Conservation (phyloP, 2,329 filamentous ascomycete species). For the Botryotinia narcissicola region DNA sequence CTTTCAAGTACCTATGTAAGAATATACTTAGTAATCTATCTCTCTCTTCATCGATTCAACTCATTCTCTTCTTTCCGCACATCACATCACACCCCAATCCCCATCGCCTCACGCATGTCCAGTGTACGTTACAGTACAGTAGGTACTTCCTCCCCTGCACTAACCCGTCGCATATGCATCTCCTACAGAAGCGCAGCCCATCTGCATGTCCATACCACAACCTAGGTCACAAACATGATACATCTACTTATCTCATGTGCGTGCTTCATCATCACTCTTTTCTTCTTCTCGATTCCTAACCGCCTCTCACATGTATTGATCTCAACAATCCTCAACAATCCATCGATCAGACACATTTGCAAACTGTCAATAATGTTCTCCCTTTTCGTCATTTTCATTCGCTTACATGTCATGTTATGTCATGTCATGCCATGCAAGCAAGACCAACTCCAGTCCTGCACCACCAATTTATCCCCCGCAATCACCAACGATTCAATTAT, state of each 20-base stretch:
- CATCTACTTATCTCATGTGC: neutral
- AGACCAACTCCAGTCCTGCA: constrained; percentile 12
- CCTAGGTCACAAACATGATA: neutral
- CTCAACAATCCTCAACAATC: neutral
- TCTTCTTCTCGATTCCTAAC: neutral
- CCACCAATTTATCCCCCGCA: constrained; percentile 3
- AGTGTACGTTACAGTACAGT: neutral
- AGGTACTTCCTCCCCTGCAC: constrained; percentile 3
- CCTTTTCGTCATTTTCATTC: neutral
- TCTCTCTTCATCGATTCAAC: no score
- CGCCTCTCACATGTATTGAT: neutral
- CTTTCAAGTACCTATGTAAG: neutral
- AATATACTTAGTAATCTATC: neutral
- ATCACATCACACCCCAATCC: neutral
- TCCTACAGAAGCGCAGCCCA: constrained; percentile 5
- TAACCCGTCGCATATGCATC: constrained; percentile 11
- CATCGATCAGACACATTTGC: neutral
- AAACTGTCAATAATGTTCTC: neutral
- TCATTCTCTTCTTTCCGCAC: neutral
- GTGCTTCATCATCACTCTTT: neutral
- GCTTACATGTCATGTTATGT: neutral
- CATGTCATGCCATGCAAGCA: constrained; percentile 14
- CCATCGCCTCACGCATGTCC: neutral
- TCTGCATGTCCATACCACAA: constrained; percentile 7
- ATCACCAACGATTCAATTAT: neutral